Percentiles rank a stretch among this genome's conserved stretches.
These are phyloP conservation scores for Saccharomycopsis synnaedendra DNA, from an alignment of 805 yeast species.

Conservation along the genomic window DNA sequence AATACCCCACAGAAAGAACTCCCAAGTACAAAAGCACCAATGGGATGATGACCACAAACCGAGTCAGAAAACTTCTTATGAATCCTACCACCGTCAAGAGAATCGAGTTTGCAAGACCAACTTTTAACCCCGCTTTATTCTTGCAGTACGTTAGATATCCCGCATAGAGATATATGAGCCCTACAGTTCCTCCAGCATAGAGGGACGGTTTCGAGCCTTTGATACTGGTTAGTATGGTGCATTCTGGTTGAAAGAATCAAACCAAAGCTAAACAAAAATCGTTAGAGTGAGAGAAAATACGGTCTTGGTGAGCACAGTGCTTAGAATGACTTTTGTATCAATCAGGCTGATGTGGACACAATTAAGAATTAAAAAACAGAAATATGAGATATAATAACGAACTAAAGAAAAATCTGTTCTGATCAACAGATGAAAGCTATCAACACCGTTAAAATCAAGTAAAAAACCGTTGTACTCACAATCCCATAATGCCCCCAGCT, in stretches of 20 bases:
- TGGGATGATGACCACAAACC: constrained; percentile 8
- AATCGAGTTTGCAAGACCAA: constrained; percentile 4
- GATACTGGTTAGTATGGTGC: no score
- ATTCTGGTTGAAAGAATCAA: no score
- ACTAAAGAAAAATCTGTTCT: neutral
- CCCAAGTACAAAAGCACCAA: constrained; percentile 6
- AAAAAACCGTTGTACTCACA: no score
- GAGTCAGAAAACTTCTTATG: constrained; percentile 2
- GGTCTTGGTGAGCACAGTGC: no score
- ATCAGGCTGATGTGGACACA: no score
- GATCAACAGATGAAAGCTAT: no score
- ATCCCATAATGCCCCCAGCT: constrained; percentile 8
- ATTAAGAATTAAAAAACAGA: neutral
- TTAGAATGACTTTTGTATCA: no score
- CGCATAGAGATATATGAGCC: neutral
- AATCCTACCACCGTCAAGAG: constrained; percentile 5
- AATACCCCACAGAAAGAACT: constrained; percentile 3
- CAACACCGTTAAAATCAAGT: no score
- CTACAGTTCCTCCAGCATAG: constrained; percentile 3
- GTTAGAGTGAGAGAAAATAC: no score
- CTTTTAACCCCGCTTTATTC: constrained; percentile 3
- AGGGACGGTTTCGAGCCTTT: constrained; percentile 6
- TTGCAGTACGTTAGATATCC: neutral
- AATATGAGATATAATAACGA: neutral
- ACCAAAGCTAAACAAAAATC: no score